Evolutionary conservation across 768 basidiomycete genomes (phyloP).

Genomic region (Lyophyllum shimeji): DNA sequence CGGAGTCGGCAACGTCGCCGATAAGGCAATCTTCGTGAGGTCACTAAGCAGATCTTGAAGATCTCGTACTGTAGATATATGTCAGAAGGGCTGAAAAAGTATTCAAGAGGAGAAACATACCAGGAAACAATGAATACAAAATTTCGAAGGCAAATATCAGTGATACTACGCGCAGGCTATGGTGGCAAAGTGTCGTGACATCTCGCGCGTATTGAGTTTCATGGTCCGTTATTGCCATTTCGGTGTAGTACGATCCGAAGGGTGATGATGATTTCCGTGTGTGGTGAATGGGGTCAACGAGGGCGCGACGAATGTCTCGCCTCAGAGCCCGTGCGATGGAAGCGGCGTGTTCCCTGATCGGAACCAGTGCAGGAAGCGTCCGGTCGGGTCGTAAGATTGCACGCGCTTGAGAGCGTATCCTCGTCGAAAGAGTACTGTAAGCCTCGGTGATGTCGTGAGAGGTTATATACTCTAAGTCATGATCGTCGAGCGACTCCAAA

Average conservation of each 20-base stretch:
- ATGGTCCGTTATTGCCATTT: constrained; percentile 26
- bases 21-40: constrained; percentile 40
- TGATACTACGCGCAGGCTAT: constrained; percentile 51
- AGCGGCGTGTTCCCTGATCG: constrained; percentile 31
- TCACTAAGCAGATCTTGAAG: constrained; percentile 44
- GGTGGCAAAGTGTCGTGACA: constrained; percentile 46
- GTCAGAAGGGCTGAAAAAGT: constrained; percentile 8
- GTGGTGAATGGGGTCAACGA: constrained; percentile 31
- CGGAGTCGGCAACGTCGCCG: constrained; percentile 32
- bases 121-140: constrained; percentile 44
- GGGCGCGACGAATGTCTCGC: constrained; percentile 50
- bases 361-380: constrained; percentile 22
- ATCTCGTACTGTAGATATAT: constrained; percentile 34
- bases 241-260: constrained; percentile 19
- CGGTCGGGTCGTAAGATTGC: constrained; percentile 15
- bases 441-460: constrained; percentile 62
- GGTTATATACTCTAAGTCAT: constrained; percentile 33
- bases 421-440: constrained; percentile 49
- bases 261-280: constrained; percentile 9
- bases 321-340: constrained; percentile 40
- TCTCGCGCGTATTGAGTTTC: constrained; percentile 41
- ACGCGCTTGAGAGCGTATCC: constrained; percentile 34
- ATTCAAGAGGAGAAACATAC: constrained; percentile 34
- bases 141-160: constrained; percentile 48
- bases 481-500: constrained; percentile 41